A percentile compares a stretch with the other conserved stretches of the same genome.
Conservation (phyloP, 306 rosid genomes). For the Fragaria iinumae region DNA sequence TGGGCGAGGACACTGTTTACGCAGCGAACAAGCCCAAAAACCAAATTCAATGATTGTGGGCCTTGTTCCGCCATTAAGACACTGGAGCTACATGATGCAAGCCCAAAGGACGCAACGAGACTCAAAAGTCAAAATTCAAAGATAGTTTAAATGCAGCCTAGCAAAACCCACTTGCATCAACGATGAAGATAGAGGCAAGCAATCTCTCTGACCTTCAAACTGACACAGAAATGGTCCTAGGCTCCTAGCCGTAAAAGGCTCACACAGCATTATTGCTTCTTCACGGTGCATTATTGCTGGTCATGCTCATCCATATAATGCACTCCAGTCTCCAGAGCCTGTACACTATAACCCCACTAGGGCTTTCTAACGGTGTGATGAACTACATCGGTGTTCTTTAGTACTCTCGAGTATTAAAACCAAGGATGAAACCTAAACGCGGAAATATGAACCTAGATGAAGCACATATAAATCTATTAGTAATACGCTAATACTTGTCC, state of each 20-base stretch:
- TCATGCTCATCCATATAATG: slow-evolving; percentile 43
- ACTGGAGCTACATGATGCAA: background rate
- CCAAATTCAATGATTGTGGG: too few species aligned
- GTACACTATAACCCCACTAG: background rate
- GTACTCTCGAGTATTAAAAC: background rate
- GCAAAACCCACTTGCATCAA: background rate
- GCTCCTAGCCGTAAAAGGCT: background rate
- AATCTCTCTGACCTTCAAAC: background rate
- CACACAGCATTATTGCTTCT: background rate
- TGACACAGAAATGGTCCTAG: background rate
- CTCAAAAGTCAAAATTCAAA: background rate
- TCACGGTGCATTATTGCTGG: slow-evolving; percentile 42
- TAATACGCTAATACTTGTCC: slow-evolving; percentile 15
- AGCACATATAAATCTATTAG: slow-evolving; percentile 4
- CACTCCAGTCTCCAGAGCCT: slow-evolving; percentile 24
- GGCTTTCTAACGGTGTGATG: too few species aligned
- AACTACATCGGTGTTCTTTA: background rate
- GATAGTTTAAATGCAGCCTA: background rate
- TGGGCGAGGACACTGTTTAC: too few species aligned
- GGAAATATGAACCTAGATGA: background rate
- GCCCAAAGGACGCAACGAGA: background rate
- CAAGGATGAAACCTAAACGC: background rate
- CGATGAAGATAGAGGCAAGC: background rate
- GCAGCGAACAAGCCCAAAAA: too few species aligned
- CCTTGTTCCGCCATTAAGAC: background rate